Evolutionary conservation across 2,329 filamentous ascomycete genomes (phyloP).

Genomic region (Saccharata proteae): DNA sequence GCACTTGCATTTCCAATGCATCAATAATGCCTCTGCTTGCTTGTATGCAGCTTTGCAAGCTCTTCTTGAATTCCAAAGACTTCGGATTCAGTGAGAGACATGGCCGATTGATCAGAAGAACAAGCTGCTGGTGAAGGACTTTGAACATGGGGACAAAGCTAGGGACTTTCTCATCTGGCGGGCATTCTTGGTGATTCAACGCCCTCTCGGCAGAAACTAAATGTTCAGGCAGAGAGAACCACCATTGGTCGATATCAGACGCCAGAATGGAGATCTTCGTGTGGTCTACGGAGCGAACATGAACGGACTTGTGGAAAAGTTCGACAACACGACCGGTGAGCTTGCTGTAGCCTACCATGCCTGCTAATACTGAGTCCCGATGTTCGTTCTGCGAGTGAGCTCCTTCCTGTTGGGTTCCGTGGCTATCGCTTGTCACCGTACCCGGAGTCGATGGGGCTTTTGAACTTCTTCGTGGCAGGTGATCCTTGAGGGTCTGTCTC

Average conservation of each 20-base stretch:
- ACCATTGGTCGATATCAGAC: conserved; percentile 8
- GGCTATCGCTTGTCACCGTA: too few species aligned
- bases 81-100: conserved; percentile 5
- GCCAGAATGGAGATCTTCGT: conserved; percentile 7
- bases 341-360: conserved; percentile 7
- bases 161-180: background rate
- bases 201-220: too few species aligned
- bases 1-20: conserved; percentile 8
- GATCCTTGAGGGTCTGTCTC: too few species aligned
- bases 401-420: too few species aligned
- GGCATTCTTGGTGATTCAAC: conserved; percentile 3
- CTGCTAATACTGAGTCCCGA: conserved; percentile 4
- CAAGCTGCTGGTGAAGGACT: conserved; percentile 7
- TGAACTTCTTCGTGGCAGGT: too few species aligned
- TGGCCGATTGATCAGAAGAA: conserved; percentile 7
- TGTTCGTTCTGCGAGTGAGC: conserved; percentile 1
- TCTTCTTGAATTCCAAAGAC: conserved; percentile 6
- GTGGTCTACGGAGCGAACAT: conserved; percentile 8
- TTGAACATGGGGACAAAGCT: conserved; percentile 9
- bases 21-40: conserved; percentile 5
- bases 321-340: conserved; percentile 7
- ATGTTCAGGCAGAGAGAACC: conserved; percentile 5
- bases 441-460: too few species aligned
- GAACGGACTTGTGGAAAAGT: conserved; percentile 9
- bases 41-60: conserved; percentile 6